phyloP scores from a whole-genome alignment of 306 rosid species.

The Cucumis hystrix region DNA sequence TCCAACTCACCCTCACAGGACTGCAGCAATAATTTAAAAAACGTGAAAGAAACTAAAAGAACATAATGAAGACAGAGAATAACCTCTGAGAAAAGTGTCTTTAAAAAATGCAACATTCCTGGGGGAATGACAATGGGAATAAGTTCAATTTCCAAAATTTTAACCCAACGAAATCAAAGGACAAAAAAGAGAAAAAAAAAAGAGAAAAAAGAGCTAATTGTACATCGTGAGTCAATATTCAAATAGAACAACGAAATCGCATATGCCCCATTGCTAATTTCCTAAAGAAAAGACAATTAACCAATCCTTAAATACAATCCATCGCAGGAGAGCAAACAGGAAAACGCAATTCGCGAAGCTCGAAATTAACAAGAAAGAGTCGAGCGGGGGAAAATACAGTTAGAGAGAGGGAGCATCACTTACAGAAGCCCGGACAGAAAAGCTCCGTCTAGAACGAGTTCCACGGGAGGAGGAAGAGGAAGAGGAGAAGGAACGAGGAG shows the following conservation, averaged over 20 bases:
- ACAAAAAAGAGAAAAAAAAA: neutral
- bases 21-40: neutral
- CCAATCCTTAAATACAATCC: neutral
- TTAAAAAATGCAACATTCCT: neutral
- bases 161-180: neutral
- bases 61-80: neutral
- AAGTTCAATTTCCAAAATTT: neutral
- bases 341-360: neutral
- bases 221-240: neutral
- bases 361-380: neutral
- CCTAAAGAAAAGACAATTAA: neutral
- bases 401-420: constrained; percentile 2
- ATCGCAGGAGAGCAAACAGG: neutral
- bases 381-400: neutral
- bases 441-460: constrained; percentile 32
- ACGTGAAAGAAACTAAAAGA: neutral
- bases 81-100: neutral
- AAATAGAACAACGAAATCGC: neutral
- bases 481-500: constrained; percentile 26
- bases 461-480: constrained; percentile 11
- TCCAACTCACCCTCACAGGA: neutral
- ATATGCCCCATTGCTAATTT: neutral
- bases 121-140: neutral
- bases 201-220: no score
- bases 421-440: constrained; percentile 57